Conservation (phyloP, 345 rosid genomes). For the Eucalyptus marginata region DNA sequence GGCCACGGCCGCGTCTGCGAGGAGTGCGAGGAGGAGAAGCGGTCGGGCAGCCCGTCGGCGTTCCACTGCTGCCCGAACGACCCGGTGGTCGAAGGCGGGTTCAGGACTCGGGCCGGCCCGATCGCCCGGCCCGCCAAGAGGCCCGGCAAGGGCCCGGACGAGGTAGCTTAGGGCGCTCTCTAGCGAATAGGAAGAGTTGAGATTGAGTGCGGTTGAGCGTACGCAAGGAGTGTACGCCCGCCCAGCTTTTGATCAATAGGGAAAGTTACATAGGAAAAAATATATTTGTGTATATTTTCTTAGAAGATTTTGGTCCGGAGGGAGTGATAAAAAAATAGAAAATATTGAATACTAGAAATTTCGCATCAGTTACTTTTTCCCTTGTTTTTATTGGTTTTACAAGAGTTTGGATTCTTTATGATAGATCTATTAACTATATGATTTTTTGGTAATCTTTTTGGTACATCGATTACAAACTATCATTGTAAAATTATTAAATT, state of each 20-base stretch:
- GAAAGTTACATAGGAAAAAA: neutral
- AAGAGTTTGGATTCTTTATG: neutral
- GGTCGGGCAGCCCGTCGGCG: conserved; percentile 2
- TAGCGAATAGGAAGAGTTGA: neutral
- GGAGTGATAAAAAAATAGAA: neutral
- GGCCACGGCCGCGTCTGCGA: conserved; percentile 1
- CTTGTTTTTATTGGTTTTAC: neutral
- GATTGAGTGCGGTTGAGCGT: neutral
- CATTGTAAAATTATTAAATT: neutral
- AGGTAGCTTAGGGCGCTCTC: neutral
- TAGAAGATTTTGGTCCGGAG: neutral
- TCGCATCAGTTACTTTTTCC: neutral
- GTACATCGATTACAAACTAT: neutral
- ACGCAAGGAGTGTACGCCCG: neutral
- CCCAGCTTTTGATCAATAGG: neutral
- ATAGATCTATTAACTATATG: neutral
- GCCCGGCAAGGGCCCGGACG: neutral
- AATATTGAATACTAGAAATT: neutral
- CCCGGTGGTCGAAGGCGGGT: conserved; percentile 14
- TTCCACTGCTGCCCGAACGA: conserved; percentile 42
- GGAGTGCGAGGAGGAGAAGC: conserved; percentile 15
- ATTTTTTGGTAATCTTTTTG: neutral
- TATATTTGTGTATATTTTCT: neutral
- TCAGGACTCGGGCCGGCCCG: conserved; percentile 35
- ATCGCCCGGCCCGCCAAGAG: conserved; percentile 29